Percentiles rank a stretch among this genome's conserved stretches.
phyloP scores from a whole-genome alignment of 805 yeast species.

The Ogataea paraovalis region DNA sequence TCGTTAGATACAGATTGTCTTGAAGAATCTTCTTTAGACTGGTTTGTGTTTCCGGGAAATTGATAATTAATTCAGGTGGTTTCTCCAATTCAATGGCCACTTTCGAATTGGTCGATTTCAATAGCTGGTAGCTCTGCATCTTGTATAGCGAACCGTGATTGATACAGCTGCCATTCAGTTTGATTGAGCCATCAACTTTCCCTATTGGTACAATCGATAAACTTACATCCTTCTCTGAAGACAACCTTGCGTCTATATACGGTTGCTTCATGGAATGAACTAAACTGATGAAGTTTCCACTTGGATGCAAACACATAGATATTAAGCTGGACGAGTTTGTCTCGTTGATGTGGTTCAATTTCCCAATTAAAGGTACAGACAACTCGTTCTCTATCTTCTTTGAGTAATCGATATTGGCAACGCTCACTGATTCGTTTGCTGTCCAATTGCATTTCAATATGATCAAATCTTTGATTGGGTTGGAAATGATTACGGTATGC shows the following conservation, averaged over 20 bases:
- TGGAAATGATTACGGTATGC: constrained; percentile 9
- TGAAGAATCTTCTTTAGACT: constrained; percentile 2
- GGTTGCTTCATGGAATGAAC: constrained; percentile 8
- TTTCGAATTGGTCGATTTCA: not conserved
- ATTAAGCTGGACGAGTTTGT: constrained; percentile 6
- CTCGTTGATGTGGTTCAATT: constrained; percentile 12
- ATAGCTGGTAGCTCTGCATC: not conserved
- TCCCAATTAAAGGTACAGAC: constrained; percentile 8
- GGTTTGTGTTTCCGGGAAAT: not conserved
- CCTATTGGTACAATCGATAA: constrained; percentile 8
- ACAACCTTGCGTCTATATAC: constrained; percentile 10
- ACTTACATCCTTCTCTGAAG: constrained; percentile 11
- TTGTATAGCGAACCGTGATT: constrained; percentile 1
- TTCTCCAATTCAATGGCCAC: not conserved
- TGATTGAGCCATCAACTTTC: not conserved
- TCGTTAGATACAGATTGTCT: constrained; percentile 7
- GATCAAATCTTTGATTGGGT: constrained; percentile 9
- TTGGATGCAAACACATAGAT: constrained; percentile 8
- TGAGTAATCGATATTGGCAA: constrained; percentile 7
- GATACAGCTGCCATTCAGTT: constrained; percentile 4
- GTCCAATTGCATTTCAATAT: constrained; percentile 9
- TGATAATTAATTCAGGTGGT: not conserved
- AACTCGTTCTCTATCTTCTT: constrained; percentile 1
- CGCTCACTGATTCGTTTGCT: not conserved
- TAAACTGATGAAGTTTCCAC: constrained; percentile 8